A percentile compares a stretch with the other conserved stretches of the same genome.
Conservation (phyloP, 1,284 basidiomycete species). For the Cerrena zonata region DNA sequence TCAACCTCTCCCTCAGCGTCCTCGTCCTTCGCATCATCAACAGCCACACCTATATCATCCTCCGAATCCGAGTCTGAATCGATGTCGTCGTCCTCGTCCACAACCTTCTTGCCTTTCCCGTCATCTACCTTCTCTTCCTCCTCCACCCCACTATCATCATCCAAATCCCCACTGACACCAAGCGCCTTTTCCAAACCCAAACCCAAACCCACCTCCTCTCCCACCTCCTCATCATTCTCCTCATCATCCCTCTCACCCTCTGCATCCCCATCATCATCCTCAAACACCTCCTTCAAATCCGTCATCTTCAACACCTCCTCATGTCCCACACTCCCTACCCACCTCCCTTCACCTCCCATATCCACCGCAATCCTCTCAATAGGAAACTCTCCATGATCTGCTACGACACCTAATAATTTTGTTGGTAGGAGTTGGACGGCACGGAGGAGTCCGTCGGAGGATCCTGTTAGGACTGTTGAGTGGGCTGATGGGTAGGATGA, state of each 20-base stretch:
- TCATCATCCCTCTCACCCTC: constrained; percentile 41
- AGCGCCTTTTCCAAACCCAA: constrained; percentile 13
- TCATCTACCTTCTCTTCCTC: constrained; percentile 16
- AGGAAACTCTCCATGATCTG: constrained; percentile 86
- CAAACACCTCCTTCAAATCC: constrained; percentile 66
- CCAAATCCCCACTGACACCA: constrained; percentile 5
- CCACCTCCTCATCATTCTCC: constrained; percentile 25
- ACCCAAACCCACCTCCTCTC: too few species aligned
- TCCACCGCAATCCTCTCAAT: constrained; percentile 77
- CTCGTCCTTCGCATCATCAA: constrained; percentile 30
- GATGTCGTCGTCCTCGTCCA: constrained; percentile 34
- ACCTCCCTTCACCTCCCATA: constrained; percentile 52
- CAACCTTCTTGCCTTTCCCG: constrained; percentile 35
- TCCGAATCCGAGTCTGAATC: constrained; percentile 27
- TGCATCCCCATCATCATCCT: constrained; percentile 43
- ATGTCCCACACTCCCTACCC: constrained; percentile 92
- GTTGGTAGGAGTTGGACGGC: constrained; percentile 88
- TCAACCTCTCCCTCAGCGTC: constrained; percentile 28
- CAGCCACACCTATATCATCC: constrained; percentile 23
- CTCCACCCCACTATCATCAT: constrained; percentile 11
- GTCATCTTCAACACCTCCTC: constrained; percentile 84
- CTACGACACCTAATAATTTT: constrained; percentile 84
- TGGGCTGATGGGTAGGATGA: constrained; percentile 57
- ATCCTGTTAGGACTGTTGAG: constrained; percentile 83
- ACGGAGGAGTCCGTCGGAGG: constrained; percentile 86